Evolutionary conservation across 805 yeast genomes (phyloP).

Genomic region (Saturnispora dispora): DNA sequence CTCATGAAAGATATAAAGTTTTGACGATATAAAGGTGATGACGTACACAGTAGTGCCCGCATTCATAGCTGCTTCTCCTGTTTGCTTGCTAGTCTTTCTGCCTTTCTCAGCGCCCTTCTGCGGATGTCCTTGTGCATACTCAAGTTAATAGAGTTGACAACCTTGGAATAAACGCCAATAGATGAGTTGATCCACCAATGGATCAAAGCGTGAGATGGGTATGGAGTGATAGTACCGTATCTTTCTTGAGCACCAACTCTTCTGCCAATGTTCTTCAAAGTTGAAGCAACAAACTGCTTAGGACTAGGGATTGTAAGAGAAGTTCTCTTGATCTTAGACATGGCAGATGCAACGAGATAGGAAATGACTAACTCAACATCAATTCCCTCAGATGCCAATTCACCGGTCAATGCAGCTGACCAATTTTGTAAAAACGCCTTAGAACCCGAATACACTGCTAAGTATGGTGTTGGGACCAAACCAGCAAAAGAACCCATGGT

Average conservation of each 20-base stretch:
- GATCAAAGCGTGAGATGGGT: slow-evolving; percentile 88
- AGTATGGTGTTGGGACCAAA: slow-evolving; percentile 79
- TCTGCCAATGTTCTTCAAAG: slow-evolving; percentile 64
- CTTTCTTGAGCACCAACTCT: slow-evolving; percentile 91
- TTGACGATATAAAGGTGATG: not conserved
- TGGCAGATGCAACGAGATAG: slow-evolving; percentile 86
- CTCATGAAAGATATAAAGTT: not conserved
- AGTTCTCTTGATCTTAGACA: slow-evolving; percentile 85
- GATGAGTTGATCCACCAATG: slow-evolving; percentile 72
- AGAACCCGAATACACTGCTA: slow-evolving; percentile 93
- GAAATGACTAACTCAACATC: slow-evolving; percentile 84
- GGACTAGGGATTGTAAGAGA: slow-evolving; percentile 77
- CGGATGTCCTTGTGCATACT: slow-evolving; percentile 77
- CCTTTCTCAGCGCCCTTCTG: slow-evolving; percentile 71
- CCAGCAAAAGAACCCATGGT: slow-evolving; percentile 99
- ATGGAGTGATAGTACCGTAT: slow-evolving; percentile 80
- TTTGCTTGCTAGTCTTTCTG: slow-evolving; percentile 34
- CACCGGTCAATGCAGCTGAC: slow-evolving; percentile 85
- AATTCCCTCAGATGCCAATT: slow-evolving; percentile 54
- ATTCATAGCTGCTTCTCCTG: not conserved
- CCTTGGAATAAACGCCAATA: slow-evolving; percentile 69
- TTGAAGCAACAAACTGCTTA: slow-evolving; percentile 62
- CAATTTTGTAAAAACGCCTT: slow-evolving; percentile 92
- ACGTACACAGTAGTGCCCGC: too few species aligned
- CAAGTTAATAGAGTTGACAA: slow-evolving; percentile 62